These are phyloP conservation scores for Fusarium caatingaense DNA, from an alignment of 2,329 filamentous ascomycete species.

Conservation along the genomic window DNA sequence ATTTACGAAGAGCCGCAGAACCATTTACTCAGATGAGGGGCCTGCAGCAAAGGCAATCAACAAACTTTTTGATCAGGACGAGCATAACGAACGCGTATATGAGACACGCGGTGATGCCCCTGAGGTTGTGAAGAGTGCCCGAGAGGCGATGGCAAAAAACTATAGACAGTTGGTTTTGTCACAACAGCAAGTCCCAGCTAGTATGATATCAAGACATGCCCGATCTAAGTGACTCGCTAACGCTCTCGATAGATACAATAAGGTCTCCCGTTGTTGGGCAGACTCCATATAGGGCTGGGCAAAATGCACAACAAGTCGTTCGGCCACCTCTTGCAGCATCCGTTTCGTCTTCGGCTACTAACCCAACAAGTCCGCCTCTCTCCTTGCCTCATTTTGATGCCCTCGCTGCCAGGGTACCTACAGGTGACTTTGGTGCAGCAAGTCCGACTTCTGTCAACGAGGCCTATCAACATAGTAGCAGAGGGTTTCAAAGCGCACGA, in stretches of 20 bases:
- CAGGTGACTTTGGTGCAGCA: conserved; percentile 8
- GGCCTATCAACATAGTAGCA: conserved; percentile 6
- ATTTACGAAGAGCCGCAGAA: conserved; percentile 48
- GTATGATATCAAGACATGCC: conserved; percentile 23
- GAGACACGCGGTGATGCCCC: conserved; percentile 5
- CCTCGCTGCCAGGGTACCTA: neutral
- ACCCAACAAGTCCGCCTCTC: conserved; percentile 12
- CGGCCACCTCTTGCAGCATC: conserved; percentile 13
- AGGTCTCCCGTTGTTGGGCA: conserved; percentile 24
- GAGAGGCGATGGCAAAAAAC: conserved; percentile 14
- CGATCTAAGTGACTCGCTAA: conserved; percentile 16
- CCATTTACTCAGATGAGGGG: conserved; percentile 42
- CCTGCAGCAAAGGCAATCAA: conserved; percentile 30
- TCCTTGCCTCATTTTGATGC: conserved; percentile 19
- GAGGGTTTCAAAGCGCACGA: conserved; percentile 10
- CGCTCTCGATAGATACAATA: conserved; percentile 14
- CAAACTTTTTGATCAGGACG: conserved; percentile 44
- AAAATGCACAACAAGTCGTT: conserved; percentile 5
- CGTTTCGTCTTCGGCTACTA: neutral
- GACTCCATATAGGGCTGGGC: conserved; percentile 8
- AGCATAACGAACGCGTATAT: conserved; percentile 34
- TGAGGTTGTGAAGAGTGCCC: conserved; percentile 18
- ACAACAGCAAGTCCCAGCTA: conserved; percentile 14
- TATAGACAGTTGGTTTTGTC: conserved; percentile 24
- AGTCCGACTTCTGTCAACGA: conserved; percentile 13